Conservation (phyloP, 2,329 filamentous ascomycete genomes). For the Colletotrichum siamense region DNA sequence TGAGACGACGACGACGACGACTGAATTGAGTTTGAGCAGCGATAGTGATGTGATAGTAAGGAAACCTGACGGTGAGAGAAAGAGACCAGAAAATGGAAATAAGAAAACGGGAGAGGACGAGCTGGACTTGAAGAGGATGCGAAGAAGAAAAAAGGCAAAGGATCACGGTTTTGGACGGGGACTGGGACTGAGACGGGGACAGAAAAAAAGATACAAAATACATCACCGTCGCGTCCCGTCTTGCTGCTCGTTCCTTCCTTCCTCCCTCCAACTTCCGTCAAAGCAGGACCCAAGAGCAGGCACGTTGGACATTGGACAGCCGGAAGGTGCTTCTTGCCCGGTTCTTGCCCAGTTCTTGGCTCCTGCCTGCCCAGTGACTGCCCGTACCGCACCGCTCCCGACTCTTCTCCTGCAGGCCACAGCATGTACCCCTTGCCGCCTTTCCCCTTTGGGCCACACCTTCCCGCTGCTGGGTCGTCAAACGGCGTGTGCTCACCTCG, state of each 20-base stretch:
- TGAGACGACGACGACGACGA: not conserved
- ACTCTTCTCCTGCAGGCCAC: not conserved
- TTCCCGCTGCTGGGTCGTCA: conserved; percentile 9
- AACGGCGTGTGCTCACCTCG: conserved; percentile 2
- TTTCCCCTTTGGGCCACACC: conserved; percentile 4
- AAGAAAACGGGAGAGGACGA: not conserved
- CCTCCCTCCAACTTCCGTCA: not conserved
- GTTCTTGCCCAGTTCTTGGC: not conserved
- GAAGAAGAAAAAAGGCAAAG: not conserved
- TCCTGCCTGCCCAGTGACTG: not conserved
- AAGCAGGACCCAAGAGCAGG: not conserved
- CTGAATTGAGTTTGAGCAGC: not conserved
- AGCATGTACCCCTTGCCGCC: conserved; percentile 2
- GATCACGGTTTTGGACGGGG: not conserved
- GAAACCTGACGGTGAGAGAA: not conserved
- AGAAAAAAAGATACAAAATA: not conserved
- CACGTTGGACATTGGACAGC: not conserved
- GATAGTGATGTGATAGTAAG: not conserved
- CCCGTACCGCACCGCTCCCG: not conserved
- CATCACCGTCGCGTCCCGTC: not conserved
- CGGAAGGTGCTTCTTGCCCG: not conserved
- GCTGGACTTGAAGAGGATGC: not conserved
- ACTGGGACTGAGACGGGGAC: not conserved
- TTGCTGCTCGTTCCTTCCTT: not conserved
- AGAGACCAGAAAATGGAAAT: not conserved